These are phyloP conservation scores for Xylaria sp. DNA, from an alignment of 495 filamentous ascomycete genomes.

Conservation along the genomic window DNA sequence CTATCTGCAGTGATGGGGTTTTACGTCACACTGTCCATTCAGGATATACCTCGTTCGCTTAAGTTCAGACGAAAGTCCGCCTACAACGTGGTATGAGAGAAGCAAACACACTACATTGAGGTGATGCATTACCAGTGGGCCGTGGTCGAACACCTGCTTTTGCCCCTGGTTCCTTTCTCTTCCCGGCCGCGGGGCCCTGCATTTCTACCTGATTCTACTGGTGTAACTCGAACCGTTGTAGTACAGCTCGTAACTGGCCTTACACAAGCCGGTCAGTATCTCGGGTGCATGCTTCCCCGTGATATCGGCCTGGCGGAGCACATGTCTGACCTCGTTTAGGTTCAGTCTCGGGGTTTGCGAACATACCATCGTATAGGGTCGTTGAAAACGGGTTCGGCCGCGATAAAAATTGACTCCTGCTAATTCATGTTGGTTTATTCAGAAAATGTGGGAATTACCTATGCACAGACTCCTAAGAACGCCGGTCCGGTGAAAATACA, in stretches of 20 bases:
- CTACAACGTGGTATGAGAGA: not conserved
- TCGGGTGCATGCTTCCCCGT: slow-evolving; percentile 23
- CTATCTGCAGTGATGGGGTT: too few relatives aligned
- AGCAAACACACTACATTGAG: not conserved
- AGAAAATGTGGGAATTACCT: not conserved
- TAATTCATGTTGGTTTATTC: slow-evolving; percentile 1
- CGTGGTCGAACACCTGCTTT: not conserved
- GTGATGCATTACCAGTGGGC: not conserved
- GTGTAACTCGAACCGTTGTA: not conserved
- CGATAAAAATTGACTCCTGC: not conserved
- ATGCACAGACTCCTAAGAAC: slow-evolving; percentile 18
- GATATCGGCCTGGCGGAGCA: not conserved
- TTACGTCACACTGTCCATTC: not conserved
- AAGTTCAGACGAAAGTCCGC: not conserved
- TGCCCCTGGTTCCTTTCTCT: slow-evolving; percentile 1
- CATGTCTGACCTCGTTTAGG: slow-evolving; percentile 20
- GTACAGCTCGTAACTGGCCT: slow-evolving; percentile 4
- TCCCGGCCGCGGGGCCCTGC: slow-evolving; percentile 16
- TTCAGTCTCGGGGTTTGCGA: slow-evolving; percentile 7
- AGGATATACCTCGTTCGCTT: not conserved
- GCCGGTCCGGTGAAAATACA: slow-evolving; percentile 21
- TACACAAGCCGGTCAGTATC: slow-evolving; percentile 20
- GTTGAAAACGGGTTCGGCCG: not conserved
- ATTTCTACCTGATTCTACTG: slow-evolving; percentile 1
- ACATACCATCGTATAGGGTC: not conserved